phyloP scores from a whole-genome alignment of 176 grass and related monocot species.

The Carex pumila region DNA sequence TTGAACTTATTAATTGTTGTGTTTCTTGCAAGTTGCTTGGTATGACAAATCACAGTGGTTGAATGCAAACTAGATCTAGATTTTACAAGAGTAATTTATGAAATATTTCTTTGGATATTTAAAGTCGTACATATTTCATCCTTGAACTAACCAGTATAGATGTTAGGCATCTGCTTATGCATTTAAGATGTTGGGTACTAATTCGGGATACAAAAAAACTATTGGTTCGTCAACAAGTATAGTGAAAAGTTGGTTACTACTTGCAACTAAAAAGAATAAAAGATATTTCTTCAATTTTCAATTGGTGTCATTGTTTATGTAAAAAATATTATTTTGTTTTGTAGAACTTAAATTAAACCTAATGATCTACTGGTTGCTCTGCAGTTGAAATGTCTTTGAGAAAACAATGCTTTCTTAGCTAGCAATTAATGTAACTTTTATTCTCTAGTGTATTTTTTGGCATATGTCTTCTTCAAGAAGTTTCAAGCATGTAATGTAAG shows the following conservation, averaged over 20 bases:
- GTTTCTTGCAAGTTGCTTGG: no score
- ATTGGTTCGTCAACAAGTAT: background rate
- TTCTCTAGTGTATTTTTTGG: background rate
- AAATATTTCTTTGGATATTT: no score
- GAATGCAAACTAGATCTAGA: no score
- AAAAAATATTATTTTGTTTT: constrained; percentile 3
- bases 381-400: constrained; percentile 58
- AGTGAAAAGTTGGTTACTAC: background rate
- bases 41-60: no score
- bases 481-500: background rate
- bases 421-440: background rate
- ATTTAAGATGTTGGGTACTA: background rate
- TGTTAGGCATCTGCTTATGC: background rate
- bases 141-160: background rate
- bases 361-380: no score
- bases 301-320: background rate
- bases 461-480: background rate
- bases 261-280: background rate
- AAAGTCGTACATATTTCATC: no score
- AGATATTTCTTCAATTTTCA: background rate
- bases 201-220: background rate
- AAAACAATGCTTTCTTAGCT: constrained; percentile 49
- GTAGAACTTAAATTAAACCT: constrained; percentile 19
- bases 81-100: no score
- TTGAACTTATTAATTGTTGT: no score